Evolutionary conservation across 306 rosid species (phyloP), one percentile per base, ranked within the genome.

Genomic region (Calophaca sinica): DNA sequence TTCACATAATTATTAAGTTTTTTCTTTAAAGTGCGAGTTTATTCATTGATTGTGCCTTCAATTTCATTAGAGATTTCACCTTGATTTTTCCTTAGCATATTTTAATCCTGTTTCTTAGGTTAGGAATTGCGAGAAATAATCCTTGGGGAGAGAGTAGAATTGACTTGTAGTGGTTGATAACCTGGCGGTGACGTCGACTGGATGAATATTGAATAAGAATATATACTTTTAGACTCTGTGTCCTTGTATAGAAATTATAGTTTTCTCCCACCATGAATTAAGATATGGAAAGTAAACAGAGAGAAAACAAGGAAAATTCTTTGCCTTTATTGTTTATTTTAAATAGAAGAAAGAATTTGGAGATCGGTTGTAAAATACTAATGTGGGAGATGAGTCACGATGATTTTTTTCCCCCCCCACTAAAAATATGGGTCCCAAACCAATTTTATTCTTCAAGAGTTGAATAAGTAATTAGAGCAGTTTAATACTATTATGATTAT

Each of bases 311-410:
- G 20, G 2, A 32, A 70, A 36, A 11, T 4, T 58, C 32, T 5
- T 38, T 15, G 41, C 49, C 45, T 41, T 29, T 9, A 8, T 20
- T n/a, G 60, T 33, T 49, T 53, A 38, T 70, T 52, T 52, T 10
- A n/a, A 70, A 60, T 6, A 50, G 2, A 59, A 7, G 44, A 9
- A 31, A 31, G 42, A 1, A 58, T 51, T 52, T 75, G 12, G 35
- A n/a, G 55, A 55, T n/a, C 15, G 50, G 14, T 66, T 66, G 54
- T 35, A 42, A 13, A 76, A 54, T 32, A 76, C 54, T 11, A 1
- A 38, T 13, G 48, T 6, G 52, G 38, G n/a, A 4, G 51, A 13
- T 5, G 51, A 62, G 38, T 49, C 13, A 33, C 54, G 14, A 35
- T 50, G 10, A 63, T 41, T 38, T 38, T 38, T 62, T 14, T 6